These are phyloP conservation scores for Populus nigra DNA, from an alignment of 345 rosid species.

Conservation along the genomic window DNA sequence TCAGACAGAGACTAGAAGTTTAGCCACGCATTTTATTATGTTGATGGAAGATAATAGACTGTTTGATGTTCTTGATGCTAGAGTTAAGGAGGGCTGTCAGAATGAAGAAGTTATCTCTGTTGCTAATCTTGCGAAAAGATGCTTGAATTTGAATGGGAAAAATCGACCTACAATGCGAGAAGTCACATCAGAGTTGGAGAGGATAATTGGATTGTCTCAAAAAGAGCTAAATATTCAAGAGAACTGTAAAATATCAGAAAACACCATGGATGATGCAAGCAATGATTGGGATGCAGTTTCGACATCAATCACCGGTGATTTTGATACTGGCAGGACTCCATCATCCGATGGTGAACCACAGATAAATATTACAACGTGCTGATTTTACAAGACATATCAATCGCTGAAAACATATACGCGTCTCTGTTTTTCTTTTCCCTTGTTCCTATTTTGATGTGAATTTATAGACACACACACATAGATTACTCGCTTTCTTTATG, in stretches of 20 bases:
- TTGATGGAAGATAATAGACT: constrained; percentile 11
- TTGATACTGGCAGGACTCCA: background rate
- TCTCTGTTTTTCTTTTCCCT: too few relatives aligned
- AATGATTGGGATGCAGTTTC: background rate
- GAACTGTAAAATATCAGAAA: background rate
- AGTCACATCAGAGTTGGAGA: constrained; percentile 14
- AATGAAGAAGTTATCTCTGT: background rate
- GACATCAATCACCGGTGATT: background rate
- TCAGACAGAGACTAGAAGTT: constrained; percentile 11
- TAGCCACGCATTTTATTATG: constrained; percentile 17
- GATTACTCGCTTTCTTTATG: too few relatives aligned
- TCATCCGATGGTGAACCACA: background rate
- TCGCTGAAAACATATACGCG: too few relatives aligned
- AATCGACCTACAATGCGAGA: constrained; percentile 11
- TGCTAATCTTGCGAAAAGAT: constrained; percentile 14
- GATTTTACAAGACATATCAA: background rate
- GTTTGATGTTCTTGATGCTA: background rate
- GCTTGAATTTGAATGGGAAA: constrained; percentile 9
- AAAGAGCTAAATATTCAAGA: background rate
- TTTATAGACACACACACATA: too few relatives aligned
- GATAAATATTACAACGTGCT: background rate
- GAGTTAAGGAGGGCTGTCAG: background rate
- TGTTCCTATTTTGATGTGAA: too few relatives aligned
- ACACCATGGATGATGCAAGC: background rate
- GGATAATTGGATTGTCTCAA: background rate